A percentile compares a stretch with the other conserved stretches of the same genome.
phyloP scores from a whole-genome alignment of 2,329 filamentous ascomycete species.

The Epichloe coenophiala region DNA sequence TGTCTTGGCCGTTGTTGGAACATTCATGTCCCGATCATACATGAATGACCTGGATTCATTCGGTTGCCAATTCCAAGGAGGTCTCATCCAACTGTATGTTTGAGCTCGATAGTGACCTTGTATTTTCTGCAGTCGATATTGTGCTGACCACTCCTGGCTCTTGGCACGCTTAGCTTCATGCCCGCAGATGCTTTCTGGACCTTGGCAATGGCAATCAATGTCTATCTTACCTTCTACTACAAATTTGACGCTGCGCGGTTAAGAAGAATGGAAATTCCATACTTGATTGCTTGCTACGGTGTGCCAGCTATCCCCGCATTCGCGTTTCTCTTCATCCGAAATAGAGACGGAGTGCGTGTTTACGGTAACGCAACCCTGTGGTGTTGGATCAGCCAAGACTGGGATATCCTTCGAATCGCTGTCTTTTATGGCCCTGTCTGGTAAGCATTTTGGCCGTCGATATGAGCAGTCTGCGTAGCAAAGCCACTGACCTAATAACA shows the following conservation, averaged over 20 bases:
- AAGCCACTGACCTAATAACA: background rate
- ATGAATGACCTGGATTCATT: slow-evolving; percentile 33
- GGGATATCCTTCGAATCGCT: slow-evolving; percentile 59
- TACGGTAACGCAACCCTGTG: slow-evolving; percentile 67
- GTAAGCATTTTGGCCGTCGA: slow-evolving; percentile 21
- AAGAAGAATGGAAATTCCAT: slow-evolving; percentile 55
- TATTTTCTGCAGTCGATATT: too few relatives aligned
- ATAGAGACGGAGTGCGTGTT: slow-evolving; percentile 36
- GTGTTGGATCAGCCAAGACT: slow-evolving; percentile 62
- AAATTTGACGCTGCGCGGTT: slow-evolving; percentile 55
- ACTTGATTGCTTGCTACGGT: slow-evolving; percentile 58
- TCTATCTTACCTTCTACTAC: slow-evolving; percentile 67
- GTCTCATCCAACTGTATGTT: slow-evolving; percentile 69
- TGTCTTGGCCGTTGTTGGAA: slow-evolving; percentile 62
- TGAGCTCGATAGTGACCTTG: too few relatives aligned
- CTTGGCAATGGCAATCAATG: slow-evolving; percentile 71
- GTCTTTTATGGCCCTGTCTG: slow-evolving; percentile 64
- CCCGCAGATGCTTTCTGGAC: slow-evolving; percentile 66
- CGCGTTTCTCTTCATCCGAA: slow-evolving; percentile 50
- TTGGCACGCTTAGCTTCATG: slow-evolving; percentile 52
- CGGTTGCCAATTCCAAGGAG: slow-evolving; percentile 59
- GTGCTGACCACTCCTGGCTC: slow-evolving; percentile 7
- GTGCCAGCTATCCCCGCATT: slow-evolving; percentile 57
- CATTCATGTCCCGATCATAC: slow-evolving; percentile 55
- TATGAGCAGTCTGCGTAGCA: background rate